Evolutionary conservation across 306 rosid genomes (phyloP), one percentile per base, ranked within the genome.

Genomic region (Trifolium fragiferum): DNA sequence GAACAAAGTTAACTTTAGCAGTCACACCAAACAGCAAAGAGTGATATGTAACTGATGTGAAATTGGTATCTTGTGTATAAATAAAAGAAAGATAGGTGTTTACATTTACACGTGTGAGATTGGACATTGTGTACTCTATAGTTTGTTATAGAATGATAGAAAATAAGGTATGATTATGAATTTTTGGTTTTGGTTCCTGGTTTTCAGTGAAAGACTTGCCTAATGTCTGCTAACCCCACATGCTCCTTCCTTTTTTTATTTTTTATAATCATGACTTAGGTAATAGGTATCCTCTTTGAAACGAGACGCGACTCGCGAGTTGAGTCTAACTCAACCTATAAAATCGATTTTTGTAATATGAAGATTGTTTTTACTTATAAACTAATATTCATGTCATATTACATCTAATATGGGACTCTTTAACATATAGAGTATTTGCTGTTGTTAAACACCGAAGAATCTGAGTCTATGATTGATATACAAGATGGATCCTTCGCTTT

Each of bases 191-290:
- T 82, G 74, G 74, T 81, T 77, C 95, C 92, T 81, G 90, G 88
- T 85, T 85, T 89, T 91, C 92, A 84, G 92, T 87, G 96, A 88
- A 76, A 79, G 66, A 35, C 73, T 75, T 76, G 84, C 20, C 55
- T 47, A 67, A 67, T 12, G 78, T 82, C 85, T 71, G 30, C 55
- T 33, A 85, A 54, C 89, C 92, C 91, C 93, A 87, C 97, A 85
- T 87, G 90, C 76, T 84, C 15, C 75, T 72, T 63, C 55, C 70
- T 21, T 75, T 20, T 68, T 69, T 66, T 62, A 15, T 53, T 66
- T 37, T 37, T 69, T 32, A 41, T 50, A 30, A 60, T 50, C 57
- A 44, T 44, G 2, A 44, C 15, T 0, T 44, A 13, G 0, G 33
- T 30, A 30, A 1, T 44, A 13, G 0, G 33, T 30, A 30, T 6